Conservation (phyloP, 2,329 filamentous ascomycete species). For the Simplicillium aogashimaense region DNA sequence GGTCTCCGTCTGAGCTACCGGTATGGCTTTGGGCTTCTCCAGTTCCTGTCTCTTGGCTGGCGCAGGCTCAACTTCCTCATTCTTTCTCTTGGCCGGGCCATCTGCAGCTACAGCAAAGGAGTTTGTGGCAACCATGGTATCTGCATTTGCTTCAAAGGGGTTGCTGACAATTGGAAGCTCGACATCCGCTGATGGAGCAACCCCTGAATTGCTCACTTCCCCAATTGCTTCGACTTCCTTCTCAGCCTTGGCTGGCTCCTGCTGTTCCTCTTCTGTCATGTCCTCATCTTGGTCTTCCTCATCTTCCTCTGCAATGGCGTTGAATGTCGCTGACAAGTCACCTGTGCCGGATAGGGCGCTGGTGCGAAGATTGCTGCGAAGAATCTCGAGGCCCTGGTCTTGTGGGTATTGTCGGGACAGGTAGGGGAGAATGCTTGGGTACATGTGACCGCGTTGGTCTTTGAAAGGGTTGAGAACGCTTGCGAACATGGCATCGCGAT, state of each 20-base stretch:
- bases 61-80: constrained; percentile 22
- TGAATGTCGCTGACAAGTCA: constrained; percentile 16
- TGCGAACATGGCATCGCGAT: constrained; percentile 65
- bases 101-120: constrained; percentile 8
- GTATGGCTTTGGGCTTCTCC: constrained; percentile 17
- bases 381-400: constrained; percentile 58
- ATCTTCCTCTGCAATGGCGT: constrained; percentile 25
- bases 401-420: constrained; percentile 55
- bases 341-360: constrained; percentile 15
- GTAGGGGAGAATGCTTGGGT: constrained; percentile 72
- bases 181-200: constrained; percentile 8
- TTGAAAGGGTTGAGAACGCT: constrained; percentile 73
- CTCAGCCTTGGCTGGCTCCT: constrained; percentile 10
- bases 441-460: constrained; percentile 50
- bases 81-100: constrained; percentile 25
- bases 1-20: constrained; percentile 9
- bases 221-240: constrained; percentile 11
- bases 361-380: constrained; percentile 50
- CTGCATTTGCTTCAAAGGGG: constrained; percentile 20
- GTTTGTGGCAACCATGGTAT: constrained; percentile 9
- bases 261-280: constrained; percentile 20
- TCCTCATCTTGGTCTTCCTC: constrained; percentile 23
- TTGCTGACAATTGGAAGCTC: constrained; percentile 20
- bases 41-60: constrained; percentile 30
- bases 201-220: not conserved